Conservation (phyloP, 2,329 filamentous ascomycete genomes). For the Colletotrichum zoysiae region DNA sequence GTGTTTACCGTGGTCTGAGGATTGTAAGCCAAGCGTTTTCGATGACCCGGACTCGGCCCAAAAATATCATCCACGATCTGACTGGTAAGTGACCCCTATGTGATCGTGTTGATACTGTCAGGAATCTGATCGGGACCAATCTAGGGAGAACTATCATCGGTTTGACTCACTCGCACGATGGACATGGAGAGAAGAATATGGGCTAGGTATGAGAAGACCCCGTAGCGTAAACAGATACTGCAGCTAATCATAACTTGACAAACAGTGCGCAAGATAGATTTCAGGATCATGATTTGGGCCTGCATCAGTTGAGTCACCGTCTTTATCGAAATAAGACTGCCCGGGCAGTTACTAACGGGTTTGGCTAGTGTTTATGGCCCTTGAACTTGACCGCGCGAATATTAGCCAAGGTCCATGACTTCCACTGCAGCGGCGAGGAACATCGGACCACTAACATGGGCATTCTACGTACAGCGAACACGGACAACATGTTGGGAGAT, state of each 20-base stretch:
- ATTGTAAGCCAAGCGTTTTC: constrained; percentile 52
- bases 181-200: constrained; percentile 56
- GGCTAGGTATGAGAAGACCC: constrained; percentile 37
- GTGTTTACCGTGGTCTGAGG: background rate
- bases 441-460: background rate
- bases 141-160: constrained; percentile 58
- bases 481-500: constrained; percentile 58
- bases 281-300: constrained; percentile 60
- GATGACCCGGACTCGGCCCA: constrained; percentile 53
- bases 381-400: constrained; percentile 61
- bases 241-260: background rate
- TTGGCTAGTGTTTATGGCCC: constrained; percentile 54
- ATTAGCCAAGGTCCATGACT: constrained; percentile 54
- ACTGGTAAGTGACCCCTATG: constrained; percentile 41
- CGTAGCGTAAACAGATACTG: too few species aligned
- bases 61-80: constrained; percentile 50
- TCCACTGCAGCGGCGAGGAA: too few species aligned
- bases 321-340: background rate
- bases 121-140: background rate
- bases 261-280: constrained; percentile 54
- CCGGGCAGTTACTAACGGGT: background rate
- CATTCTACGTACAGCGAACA: constrained; percentile 29
- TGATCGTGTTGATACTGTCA: background rate
- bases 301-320: constrained; percentile 1
- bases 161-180: constrained; percentile 61